Conservation (phyloP, 2,329 filamentous ascomycete species). For the Scedosporium aurantiacum region DNA sequence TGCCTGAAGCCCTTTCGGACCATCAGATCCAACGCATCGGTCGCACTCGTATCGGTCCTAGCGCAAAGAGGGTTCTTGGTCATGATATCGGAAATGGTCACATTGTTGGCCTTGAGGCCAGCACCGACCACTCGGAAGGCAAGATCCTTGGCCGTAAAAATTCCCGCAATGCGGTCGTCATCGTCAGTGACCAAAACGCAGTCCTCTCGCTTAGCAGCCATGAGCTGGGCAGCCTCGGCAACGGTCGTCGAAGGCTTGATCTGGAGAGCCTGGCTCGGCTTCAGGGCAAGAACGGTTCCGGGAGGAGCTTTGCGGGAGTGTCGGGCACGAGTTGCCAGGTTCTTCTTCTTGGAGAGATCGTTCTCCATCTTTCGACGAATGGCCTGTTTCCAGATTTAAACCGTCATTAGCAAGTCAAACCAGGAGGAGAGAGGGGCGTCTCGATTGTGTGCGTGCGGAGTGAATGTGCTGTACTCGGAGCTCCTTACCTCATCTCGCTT, state of each 20-base stretch:
- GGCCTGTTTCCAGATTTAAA: slow-evolving; percentile 45
- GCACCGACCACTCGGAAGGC: slow-evolving; percentile 92
- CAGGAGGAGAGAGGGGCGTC: neutral
- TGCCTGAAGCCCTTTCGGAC: slow-evolving; percentile 96
- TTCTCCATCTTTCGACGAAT: slow-evolving; percentile 95
- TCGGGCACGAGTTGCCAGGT: slow-evolving; percentile 64
- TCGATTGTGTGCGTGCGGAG: neutral
- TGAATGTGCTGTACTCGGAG: neutral
- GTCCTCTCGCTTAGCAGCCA: slow-evolving; percentile 97
- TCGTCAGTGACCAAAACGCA: slow-evolving; percentile 97
- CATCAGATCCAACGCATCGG: slow-evolving; percentile 95
- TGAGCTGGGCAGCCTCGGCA: slow-evolving; percentile 91
- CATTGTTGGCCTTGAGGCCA: slow-evolving; percentile 75
- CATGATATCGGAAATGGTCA: slow-evolving; percentile 98
- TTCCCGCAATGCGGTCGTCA: slow-evolving; percentile 93
- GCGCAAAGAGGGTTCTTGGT: slow-evolving; percentile 98
- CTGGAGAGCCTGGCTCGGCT: slow-evolving; percentile 90
- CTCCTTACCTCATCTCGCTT: slow-evolving; percentile 91
- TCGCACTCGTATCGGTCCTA: slow-evolving; percentile 93
- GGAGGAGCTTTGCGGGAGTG: slow-evolving; percentile 89
- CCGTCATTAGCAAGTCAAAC: slow-evolving; percentile 1
- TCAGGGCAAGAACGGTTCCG: slow-evolving; percentile 88
- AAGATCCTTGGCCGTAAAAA: slow-evolving; percentile 97
- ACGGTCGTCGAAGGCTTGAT: slow-evolving; percentile 94
- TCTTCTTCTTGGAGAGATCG: slow-evolving; percentile 96